Percentiles rank a stretch among this genome's conserved stretches.
These are phyloP conservation scores for Pleurotus djamor DNA, from an alignment of 768 basidiomycete genomes.

Conservation along the genomic window DNA sequence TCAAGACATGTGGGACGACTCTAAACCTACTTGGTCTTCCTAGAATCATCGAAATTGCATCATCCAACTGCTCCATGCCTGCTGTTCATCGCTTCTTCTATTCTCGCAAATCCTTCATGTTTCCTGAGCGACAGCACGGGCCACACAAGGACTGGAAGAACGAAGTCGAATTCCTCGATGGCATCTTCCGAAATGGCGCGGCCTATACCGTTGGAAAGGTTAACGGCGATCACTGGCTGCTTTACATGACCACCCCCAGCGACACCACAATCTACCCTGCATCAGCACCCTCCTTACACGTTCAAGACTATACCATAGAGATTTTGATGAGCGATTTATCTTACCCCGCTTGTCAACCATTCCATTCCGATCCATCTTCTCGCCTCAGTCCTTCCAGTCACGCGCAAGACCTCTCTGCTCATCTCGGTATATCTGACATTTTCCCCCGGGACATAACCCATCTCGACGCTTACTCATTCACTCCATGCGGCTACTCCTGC, in stretches of 20 bases:
- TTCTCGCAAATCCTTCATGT: conserved; percentile 99
- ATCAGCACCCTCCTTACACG: conserved; percentile 27
- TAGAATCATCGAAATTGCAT: conserved; percentile 92
- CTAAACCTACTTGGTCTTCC: conserved; percentile 95
- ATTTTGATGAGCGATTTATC: conserved; percentile 95
- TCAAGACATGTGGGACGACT: conserved; percentile 99
- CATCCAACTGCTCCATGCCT: conserved; percentile 58
- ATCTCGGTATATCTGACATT: conserved; percentile 77
- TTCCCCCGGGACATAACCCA: conserved; percentile 79
- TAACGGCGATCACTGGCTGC: conserved; percentile 98
- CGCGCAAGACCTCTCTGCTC: conserved; percentile 59
- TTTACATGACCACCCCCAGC: conserved; percentile 79
- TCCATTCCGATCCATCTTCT: conserved; percentile 49
- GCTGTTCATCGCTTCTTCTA: conserved; percentile 93
- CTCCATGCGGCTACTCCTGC: conserved; percentile 94
- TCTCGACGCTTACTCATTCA: conserved; percentile 91
- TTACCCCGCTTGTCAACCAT: conserved; percentile 69
- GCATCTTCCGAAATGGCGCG: conserved; percentile 82
- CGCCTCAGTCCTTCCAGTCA: conserved; percentile 43
- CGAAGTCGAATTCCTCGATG: conserved; percentile 90
- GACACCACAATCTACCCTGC: background rate
- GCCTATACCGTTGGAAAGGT: conserved; percentile 98
- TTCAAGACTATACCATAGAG: conserved; percentile 87
- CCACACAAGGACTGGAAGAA: conserved; percentile 94
- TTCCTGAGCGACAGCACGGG: conserved; percentile 91